phyloP scores from a whole-genome alignment of 202 grass and related monocot genomes.

The Sporobolus alterniflorus region DNA sequence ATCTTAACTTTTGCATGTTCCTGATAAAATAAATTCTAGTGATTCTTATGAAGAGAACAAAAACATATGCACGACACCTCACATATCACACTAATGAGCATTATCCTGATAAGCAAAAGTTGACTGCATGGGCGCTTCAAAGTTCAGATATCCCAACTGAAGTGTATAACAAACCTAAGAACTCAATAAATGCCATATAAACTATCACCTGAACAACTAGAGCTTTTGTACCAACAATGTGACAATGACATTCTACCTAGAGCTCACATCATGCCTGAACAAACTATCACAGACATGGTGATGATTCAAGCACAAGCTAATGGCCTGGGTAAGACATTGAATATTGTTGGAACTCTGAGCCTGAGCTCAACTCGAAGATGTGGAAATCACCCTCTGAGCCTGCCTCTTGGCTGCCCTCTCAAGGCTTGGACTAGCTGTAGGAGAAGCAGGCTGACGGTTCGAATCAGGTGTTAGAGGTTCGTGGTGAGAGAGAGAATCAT shows the following conservation, averaged over 20 bases:
- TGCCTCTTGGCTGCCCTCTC: slow-evolving; percentile 69
- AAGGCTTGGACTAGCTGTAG: slow-evolving; percentile 52
- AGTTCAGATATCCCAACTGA: slow-evolving; percentile 23
- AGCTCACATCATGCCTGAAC: slow-evolving; percentile 16
- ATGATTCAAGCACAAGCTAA: slow-evolving; percentile 31
- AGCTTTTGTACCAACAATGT: slow-evolving; percentile 35
- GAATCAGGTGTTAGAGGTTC: slow-evolving; percentile 86
- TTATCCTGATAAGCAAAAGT: not conserved
- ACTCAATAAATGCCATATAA: slow-evolving; percentile 28
- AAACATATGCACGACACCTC: not conserved
- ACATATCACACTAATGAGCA: not conserved
- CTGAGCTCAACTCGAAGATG: slow-evolving; percentile 89
- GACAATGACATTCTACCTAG: slow-evolving; percentile 27
- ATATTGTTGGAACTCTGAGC: slow-evolving; percentile 75
- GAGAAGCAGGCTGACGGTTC: slow-evolving; percentile 57
- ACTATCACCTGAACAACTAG: slow-evolving; percentile 41
- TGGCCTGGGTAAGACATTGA: slow-evolving; percentile 43
- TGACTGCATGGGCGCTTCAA: too few relatives aligned
- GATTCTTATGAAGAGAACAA: not conserved
- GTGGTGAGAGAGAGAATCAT: slow-evolving; percentile 43
- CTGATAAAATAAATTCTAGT: too few relatives aligned
- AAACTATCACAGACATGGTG: slow-evolving; percentile 11
- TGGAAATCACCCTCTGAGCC: slow-evolving; percentile 45
- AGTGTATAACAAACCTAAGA: slow-evolving; percentile 35
- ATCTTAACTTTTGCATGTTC: too few relatives aligned